Conservation (phyloP, 1,284 basidiomycete genomes). For the Ustilago curta region DNA sequence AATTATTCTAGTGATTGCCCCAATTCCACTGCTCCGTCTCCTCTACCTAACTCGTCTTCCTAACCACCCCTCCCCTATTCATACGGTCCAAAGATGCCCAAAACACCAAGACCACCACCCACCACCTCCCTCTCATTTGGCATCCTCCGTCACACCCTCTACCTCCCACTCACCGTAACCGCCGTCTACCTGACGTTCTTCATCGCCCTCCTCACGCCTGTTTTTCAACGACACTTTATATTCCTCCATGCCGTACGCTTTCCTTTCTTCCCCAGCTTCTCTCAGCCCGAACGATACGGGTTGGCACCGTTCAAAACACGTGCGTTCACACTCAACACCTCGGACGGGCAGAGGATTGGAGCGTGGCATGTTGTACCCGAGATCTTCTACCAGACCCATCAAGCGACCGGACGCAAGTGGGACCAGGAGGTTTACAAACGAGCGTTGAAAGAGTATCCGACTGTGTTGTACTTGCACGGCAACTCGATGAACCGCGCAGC, state of each 20-base stretch:
- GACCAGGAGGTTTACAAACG: conserved; percentile 29
- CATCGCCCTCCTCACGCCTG: conserved; percentile 35
- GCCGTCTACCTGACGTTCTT: conserved; percentile 48
- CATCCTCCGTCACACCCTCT: conserved; percentile 18
- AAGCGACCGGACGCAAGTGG: conserved; percentile 56
- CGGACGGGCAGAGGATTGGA: conserved; percentile 83
- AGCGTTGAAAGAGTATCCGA: conserved; percentile 50
- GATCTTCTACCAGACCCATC: conserved; percentile 72
- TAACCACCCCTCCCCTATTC: background rate
- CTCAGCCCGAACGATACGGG: conserved; percentile 32
- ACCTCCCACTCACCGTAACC: conserved; percentile 18
- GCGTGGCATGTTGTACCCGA: conserved; percentile 90
- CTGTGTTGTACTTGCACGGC: conserved; percentile 79
- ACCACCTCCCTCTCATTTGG: background rate
- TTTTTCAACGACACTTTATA: conserved; percentile 44
- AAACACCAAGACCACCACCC: background rate
- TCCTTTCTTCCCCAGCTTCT: conserved; percentile 43
- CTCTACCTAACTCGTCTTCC: background rate
- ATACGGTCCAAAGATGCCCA: conserved; percentile 1
- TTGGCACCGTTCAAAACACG: conserved; percentile 80
- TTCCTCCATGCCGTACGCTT: conserved; percentile 53
- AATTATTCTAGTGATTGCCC: too few species aligned
- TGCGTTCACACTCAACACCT: conserved; percentile 78
- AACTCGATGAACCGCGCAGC: conserved; percentile 84
- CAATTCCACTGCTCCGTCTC: too few species aligned